Conservation (phyloP, 2,329 filamentous ascomycete species). For the Epichloe baconii region DNA sequence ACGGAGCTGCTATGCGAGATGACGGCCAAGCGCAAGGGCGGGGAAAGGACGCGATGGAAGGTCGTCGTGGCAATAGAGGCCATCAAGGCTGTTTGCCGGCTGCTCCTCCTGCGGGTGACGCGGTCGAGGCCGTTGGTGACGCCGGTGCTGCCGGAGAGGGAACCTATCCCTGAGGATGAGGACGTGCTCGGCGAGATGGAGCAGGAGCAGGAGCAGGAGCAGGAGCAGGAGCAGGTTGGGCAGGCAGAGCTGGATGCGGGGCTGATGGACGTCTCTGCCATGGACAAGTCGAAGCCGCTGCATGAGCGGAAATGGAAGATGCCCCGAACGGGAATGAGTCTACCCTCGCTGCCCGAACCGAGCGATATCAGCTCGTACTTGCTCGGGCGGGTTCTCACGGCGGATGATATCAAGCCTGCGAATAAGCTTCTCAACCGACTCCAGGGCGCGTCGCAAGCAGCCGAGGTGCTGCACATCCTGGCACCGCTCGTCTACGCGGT, state of each 20-base stretch:
- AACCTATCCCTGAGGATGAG: conserved; percentile 53
- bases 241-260: conserved; percentile 25
- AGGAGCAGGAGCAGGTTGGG: conserved; percentile 22
- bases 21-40: conserved; percentile 76
- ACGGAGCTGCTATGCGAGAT: conserved; percentile 97
- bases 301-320: conserved; percentile 64
- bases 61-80: conserved; percentile 75
- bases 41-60: conserved; percentile 69
- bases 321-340: conserved; percentile 80
- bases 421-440: conserved; percentile 74
- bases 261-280: conserved; percentile 23
- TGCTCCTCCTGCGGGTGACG: conserved; percentile 71
- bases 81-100: conserved; percentile 71
- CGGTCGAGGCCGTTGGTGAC: conserved; percentile 70
- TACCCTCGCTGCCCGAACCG: conserved; percentile 70
- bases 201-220: conserved; percentile 7
- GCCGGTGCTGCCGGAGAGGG: conserved; percentile 75
- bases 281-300: conserved; percentile 14
- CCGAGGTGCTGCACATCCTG: conserved; percentile 85
- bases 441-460: conserved; percentile 58
- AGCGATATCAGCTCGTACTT: conserved; percentile 80
- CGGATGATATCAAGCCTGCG: conserved; percentile 92
- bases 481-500: conserved; percentile 78
- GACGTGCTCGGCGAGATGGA: conserved; percentile 30
- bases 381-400: conserved; percentile 77